A percentile compares a stretch with the other conserved stretches of the same genome.
Conservation (phyloP, 2,329 filamentous ascomycete genomes). For the Penicillium psychrosexuale region DNA sequence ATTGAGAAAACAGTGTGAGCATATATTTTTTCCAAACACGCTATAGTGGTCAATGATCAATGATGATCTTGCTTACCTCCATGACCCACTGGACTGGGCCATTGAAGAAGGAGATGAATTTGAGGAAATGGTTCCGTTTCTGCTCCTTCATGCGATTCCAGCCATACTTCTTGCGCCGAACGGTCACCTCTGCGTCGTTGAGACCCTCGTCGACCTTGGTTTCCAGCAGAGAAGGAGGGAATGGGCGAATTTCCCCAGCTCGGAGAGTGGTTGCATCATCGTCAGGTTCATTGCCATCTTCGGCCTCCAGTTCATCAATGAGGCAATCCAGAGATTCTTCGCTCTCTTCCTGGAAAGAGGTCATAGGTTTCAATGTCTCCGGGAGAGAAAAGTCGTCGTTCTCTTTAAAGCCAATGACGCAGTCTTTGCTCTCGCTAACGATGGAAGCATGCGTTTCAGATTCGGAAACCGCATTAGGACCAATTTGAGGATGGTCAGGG, state of each 20-base stretch:
- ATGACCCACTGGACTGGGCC: constrained; percentile 93
- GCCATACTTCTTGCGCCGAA: constrained; percentile 68
- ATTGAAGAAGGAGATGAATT: constrained; percentile 78
- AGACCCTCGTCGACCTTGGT: constrained; percentile 73
- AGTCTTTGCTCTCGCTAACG: neutral
- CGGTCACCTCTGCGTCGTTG: constrained; percentile 64
- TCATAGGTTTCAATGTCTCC: neutral
- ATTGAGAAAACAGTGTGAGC: constrained; percentile 4
- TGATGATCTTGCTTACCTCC: constrained; percentile 59
- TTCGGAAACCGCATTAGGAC: neutral
- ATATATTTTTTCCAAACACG: neutral
- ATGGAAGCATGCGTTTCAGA: neutral
- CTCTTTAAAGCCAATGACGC: neutral
- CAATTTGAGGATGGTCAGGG: neutral
- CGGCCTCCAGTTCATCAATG: constrained; percentile 81
- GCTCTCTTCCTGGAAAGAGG: constrained; percentile 1
- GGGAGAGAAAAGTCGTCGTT: neutral
- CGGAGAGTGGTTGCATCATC: constrained; percentile 58
- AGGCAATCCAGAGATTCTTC: constrained; percentile 82
- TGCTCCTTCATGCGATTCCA: constrained; percentile 90
- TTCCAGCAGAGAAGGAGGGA: constrained; percentile 72
- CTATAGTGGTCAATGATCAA: neutral
- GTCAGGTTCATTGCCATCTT: constrained; percentile 66
- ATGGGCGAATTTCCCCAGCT: constrained; percentile 54
- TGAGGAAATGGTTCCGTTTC: constrained; percentile 78